phyloP scores from a whole-genome alignment of 2,329 filamentous ascomycete genomes.

The Apiospora kogelbergensis region DNA sequence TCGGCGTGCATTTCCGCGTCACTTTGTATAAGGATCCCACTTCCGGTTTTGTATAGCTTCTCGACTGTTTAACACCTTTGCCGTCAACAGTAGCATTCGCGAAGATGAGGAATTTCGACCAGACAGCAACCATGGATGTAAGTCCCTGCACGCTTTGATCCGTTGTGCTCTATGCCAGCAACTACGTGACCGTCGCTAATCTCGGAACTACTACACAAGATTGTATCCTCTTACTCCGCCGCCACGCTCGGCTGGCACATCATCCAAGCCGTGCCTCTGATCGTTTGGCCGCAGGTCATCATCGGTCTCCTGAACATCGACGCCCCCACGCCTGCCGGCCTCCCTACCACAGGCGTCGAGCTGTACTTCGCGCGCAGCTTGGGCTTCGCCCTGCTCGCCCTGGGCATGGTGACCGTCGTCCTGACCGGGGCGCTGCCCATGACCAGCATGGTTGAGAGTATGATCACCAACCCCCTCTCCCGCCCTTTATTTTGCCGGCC shows the following conservation, averaged over 20 bases:
- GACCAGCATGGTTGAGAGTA: constrained; percentile 46
- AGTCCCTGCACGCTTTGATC: not conserved
- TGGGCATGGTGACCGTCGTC: constrained; percentile 64
- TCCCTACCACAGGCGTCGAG: constrained; percentile 53
- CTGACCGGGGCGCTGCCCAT: constrained; percentile 72
- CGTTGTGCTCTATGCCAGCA: no score
- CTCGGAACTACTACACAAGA: constrained; percentile 30
- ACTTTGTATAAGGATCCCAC: not conserved
- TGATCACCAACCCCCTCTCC: constrained; percentile 7
- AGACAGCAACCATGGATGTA: constrained; percentile 5
- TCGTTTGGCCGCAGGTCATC: constrained; percentile 49
- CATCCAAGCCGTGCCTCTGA: constrained; percentile 46
- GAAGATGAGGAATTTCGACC: not conserved
- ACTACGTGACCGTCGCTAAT: no score
- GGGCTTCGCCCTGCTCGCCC: constrained; percentile 64
- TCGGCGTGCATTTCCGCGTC: not conserved
- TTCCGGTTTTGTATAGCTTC: not conserved
- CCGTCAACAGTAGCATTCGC: no score
- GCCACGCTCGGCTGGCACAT: constrained; percentile 52
- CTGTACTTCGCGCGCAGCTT: constrained; percentile 72
- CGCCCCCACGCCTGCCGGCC: not conserved
- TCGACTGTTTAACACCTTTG: no score
- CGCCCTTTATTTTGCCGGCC: not conserved
- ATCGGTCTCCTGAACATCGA: constrained; percentile 38
- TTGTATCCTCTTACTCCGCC: constrained; percentile 50